A percentile compares a stretch with the other conserved stretches of the same genome.
Conservation (phyloP, 768 basidiomycete species). For the Termitomyces sp. region DNA sequence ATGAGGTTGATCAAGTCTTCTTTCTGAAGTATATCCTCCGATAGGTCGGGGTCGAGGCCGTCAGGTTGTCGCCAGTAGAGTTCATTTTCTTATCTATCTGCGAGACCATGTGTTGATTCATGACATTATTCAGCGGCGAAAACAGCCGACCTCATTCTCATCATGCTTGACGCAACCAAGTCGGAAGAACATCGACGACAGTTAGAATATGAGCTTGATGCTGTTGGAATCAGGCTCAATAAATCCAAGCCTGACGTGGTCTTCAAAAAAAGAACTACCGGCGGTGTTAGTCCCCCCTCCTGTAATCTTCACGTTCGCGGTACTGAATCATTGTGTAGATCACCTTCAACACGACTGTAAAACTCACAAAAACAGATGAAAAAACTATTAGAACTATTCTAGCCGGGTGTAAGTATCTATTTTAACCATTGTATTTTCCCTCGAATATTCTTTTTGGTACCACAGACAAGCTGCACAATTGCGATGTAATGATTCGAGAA, state of each 20-base stretch:
- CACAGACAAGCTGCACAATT: slow-evolving; percentile 85
- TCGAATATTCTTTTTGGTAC: background rate
- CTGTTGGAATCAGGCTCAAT: slow-evolving; percentile 95
- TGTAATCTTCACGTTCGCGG: slow-evolving; percentile 3
- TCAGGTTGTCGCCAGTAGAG: slow-evolving; percentile 88
- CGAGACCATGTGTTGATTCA: background rate
- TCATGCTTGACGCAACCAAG: slow-evolving; percentile 93
- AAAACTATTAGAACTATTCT: slow-evolving; percentile 92
- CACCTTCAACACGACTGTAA: slow-evolving; percentile 90
- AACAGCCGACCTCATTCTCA: slow-evolving; percentile 89
- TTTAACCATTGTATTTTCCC: background rate
- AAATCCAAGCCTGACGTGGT: slow-evolving; percentile 89
- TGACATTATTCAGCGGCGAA: slow-evolving; percentile 54
- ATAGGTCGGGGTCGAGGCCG: slow-evolving; percentile 85
- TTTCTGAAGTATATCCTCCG: background rate
- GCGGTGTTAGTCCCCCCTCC: slow-evolving; percentile 62
- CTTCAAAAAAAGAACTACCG: slow-evolving; percentile 90
- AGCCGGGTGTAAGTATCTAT: slow-evolving; percentile 65
- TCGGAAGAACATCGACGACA: slow-evolving; percentile 86
- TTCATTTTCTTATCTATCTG: slow-evolving; percentile 2
- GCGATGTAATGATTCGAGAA: slow-evolving; percentile 98
- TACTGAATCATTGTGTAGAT: slow-evolving; percentile 45
- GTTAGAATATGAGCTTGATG: slow-evolving; percentile 91
- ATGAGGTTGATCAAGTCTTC: background rate
- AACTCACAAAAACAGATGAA: slow-evolving; percentile 92